Evolutionary conservation across 106 monocot species (phyloP).

Genomic region (Dendrobium huoshanense): DNA sequence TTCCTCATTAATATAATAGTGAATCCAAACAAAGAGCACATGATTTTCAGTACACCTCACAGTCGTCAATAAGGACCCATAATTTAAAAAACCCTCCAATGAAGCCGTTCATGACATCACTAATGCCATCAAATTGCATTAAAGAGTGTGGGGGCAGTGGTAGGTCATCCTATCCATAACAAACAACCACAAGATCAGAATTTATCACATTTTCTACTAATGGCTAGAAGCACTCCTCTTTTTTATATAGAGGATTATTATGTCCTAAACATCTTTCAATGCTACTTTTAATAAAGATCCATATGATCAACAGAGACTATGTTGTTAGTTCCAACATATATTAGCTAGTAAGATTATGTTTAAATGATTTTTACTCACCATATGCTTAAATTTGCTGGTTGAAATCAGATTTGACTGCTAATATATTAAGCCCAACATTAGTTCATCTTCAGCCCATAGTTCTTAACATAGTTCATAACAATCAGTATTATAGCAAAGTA

Average conservation of each 20-base stretch:
- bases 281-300: background rate
- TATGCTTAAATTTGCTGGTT: too few relatives aligned
- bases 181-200: background rate
- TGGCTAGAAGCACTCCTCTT: background rate
- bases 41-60: background rate
- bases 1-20: background rate
- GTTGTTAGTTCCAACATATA: too few relatives aligned
- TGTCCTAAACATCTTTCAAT: background rate
- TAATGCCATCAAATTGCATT: background rate
- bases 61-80: background rate
- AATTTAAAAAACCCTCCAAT: background rate
- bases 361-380: too few relatives aligned
- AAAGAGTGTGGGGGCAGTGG: background rate
- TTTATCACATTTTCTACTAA: constrained; percentile 1
- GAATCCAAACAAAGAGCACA: background rate
- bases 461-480: too few relatives aligned
- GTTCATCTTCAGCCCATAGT: too few relatives aligned
- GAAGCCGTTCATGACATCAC: background rate
- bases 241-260: background rate
- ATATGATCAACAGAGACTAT: too few relatives aligned
- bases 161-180: background rate
- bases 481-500: too few relatives aligned
- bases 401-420: too few relatives aligned
- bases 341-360: too few relatives aligned
- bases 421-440: too few relatives aligned